These are phyloP conservation scores for Lagenaria siceraria DNA, from an alignment of 306 rosid genomes.

Conservation along the genomic window DNA sequence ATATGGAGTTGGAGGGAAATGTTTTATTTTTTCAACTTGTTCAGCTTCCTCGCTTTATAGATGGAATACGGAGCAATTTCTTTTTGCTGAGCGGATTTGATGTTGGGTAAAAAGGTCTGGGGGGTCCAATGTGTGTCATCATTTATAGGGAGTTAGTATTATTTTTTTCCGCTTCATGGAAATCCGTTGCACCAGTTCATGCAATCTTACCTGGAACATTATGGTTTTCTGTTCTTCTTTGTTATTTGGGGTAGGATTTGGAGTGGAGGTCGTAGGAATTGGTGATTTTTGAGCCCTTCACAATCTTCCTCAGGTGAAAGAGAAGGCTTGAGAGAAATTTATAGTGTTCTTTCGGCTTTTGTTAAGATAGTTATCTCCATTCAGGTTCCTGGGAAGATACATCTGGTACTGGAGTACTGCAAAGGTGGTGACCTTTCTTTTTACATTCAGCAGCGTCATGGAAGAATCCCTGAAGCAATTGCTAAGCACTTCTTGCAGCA, in stretches of 20 bases:
- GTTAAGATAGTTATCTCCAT: conserved; percentile 5
- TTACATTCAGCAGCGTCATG: conserved; percentile 77
- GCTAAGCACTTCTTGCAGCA: conserved; percentile 95
- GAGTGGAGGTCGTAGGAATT: background rate
- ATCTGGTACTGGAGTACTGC: conserved; percentile 92
- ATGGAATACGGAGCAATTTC: background rate
- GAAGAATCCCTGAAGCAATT: conserved; percentile 66
- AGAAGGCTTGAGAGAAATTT: background rate
- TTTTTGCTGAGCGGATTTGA: background rate
- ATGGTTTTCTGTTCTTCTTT: background rate
- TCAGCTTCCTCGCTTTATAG: background rate
- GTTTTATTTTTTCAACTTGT: background rate
- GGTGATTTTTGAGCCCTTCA: background rate
- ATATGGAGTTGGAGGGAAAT: background rate
- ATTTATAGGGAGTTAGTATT: background rate
- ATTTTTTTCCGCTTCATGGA: background rate
- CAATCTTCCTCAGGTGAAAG: background rate
- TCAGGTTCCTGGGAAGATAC: conserved; percentile 90
- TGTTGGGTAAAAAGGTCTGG: background rate
- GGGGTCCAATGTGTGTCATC: background rate
- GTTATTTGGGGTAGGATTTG: background rate
- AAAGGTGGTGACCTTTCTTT: conserved; percentile 92
- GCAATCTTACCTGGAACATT: background rate
- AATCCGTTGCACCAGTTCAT: background rate
- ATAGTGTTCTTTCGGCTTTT: background rate